Percentiles rank a stretch among this genome's conserved stretches.
Evolutionary conservation across 768 basidiomycete species (phyloP).

Genomic region (Suillus decipiens): DNA sequence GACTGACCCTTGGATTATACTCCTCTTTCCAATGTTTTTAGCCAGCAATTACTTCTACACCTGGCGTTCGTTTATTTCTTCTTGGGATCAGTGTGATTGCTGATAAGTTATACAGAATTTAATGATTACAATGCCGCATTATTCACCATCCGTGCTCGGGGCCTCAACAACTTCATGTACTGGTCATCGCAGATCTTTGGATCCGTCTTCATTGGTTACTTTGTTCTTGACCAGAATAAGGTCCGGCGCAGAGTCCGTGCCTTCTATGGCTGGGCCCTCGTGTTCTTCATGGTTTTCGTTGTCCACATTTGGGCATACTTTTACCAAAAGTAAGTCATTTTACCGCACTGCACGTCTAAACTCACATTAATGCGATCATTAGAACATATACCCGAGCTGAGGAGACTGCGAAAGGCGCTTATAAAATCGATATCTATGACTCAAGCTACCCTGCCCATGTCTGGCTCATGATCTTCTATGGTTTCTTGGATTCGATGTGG

Average conservation of each 20-base stretch:
- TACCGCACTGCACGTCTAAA: not conserved
- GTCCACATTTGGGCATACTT: conserved; percentile 80
- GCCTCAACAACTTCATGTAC: conserved; percentile 78
- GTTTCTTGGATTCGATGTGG: conserved; percentile 85
- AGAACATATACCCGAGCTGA: conserved; percentile 58
- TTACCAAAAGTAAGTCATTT: conserved; percentile 62
- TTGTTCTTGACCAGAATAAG: conserved; percentile 57
- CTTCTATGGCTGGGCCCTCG: conserved; percentile 66
- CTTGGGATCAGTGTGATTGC: not conserved
- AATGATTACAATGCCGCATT: conserved; percentile 77
- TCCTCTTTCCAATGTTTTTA: conserved; percentile 86
- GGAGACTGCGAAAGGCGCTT: conserved; percentile 37
- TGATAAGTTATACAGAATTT: conserved; percentile 55
- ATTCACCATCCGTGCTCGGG: conserved; percentile 80
- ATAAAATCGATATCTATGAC: conserved; percentile 62
- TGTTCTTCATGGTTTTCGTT: conserved; percentile 65
- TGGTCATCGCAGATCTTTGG: conserved; percentile 81
- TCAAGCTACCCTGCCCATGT: conserved; percentile 55
- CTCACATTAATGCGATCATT: not conserved
- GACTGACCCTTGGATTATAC: conserved; percentile 69
- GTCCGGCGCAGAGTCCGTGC: conserved; percentile 69
- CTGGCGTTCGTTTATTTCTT: conserved; percentile 57
- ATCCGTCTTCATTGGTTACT: conserved; percentile 66
- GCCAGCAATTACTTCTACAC: conserved; percentile 85
- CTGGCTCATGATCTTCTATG: conserved; percentile 70